Conservation (phyloP, 73 alveolate species). For the Paramecium tetraurelia region DNA sequence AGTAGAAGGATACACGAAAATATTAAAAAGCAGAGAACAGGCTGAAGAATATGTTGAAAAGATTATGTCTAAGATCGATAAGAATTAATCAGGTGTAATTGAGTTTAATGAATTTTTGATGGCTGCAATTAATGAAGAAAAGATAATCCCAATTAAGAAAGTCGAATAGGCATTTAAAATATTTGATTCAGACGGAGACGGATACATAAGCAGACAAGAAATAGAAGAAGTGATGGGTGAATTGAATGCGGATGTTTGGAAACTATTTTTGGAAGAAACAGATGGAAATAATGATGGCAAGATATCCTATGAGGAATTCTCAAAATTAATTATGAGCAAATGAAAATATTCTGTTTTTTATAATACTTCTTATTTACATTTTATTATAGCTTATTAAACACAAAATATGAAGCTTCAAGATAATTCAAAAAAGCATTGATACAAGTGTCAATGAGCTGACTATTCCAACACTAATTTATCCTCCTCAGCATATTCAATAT, state of each 20-base stretch:
- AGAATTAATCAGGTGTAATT: constrained; percentile 59
- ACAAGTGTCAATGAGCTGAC: neutral
- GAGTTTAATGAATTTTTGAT: constrained; percentile 64
- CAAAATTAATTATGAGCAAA: neutral
- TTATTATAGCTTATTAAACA: neutral
- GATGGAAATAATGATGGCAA: constrained; percentile 64
- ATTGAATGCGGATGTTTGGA: constrained; percentile 55
- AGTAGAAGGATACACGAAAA: constrained; percentile 51
- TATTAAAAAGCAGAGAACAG: constrained; percentile 24
- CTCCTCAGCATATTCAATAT: neutral
- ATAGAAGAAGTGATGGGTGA: constrained; percentile 59
- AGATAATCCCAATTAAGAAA: constrained; percentile 43
- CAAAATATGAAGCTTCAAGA: neutral
- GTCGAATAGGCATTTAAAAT: constrained; percentile 64
- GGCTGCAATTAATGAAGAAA: constrained; percentile 63
- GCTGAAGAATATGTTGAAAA: constrained; percentile 53
- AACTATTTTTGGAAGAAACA: constrained; percentile 30
- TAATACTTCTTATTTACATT: neutral
- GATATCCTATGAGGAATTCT: constrained; percentile 57
- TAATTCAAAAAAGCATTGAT: neutral
- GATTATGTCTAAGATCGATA: constrained; percentile 59
- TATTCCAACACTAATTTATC: neutral
- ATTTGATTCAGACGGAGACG: constrained; percentile 68
- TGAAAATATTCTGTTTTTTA: neutral
- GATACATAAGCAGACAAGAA: constrained; percentile 55